These are phyloP conservation scores for Penicillium sp. DNA, from an alignment of 2,329 filamentous ascomycete species.

Conservation along the genomic window DNA sequence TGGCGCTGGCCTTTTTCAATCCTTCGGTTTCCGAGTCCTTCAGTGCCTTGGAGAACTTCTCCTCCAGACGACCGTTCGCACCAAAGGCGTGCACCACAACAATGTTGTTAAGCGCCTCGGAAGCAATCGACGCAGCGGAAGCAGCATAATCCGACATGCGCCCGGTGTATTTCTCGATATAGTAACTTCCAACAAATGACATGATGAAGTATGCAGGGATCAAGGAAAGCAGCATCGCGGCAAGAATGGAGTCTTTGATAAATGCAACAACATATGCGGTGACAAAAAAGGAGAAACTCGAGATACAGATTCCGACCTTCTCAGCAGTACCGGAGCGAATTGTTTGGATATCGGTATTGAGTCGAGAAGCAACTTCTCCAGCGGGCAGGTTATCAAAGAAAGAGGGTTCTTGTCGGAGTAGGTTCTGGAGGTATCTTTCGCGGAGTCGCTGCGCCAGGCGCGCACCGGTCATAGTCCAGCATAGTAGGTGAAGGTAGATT, in stretches of 20 bases:
- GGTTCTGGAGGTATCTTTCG: slow-evolving; percentile 58
- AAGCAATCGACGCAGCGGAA: slow-evolving; percentile 62
- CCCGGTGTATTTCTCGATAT: slow-evolving; percentile 52
- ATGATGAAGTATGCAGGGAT: slow-evolving; percentile 64
- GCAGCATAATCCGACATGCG: slow-evolving; percentile 56
- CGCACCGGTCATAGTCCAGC: slow-evolving; percentile 65
- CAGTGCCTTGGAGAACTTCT: slow-evolving; percentile 58
- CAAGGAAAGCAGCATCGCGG: slow-evolving; percentile 63
- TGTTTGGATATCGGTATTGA: slow-evolving; percentile 65
- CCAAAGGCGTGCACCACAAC: slow-evolving; percentile 64
- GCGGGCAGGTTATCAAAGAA: slow-evolving; percentile 65
- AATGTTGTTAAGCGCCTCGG: slow-evolving; percentile 61
- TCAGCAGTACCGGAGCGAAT: slow-evolving; percentile 69
- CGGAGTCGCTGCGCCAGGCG: slow-evolving; percentile 64
- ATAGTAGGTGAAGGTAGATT: slow-evolving; percentile 64
- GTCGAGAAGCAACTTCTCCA: slow-evolving; percentile 62
- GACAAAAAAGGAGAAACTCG: slow-evolving; percentile 64
- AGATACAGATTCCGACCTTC: slow-evolving; percentile 66
- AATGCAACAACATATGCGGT: slow-evolving; percentile 68
- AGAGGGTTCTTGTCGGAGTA: slow-evolving; percentile 62
- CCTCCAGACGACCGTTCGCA: slow-evolving; percentile 59
- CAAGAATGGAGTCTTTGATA: slow-evolving; percentile 61
- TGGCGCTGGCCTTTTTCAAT: slow-evolving; percentile 58
- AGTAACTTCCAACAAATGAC: slow-evolving; percentile 56
- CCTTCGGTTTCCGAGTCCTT: slow-evolving; percentile 52